Base-by-base conservation (phyloP, 2,329 filamentous ascomycete species). In the Myriosclerotinia duriaeana region DNA sequence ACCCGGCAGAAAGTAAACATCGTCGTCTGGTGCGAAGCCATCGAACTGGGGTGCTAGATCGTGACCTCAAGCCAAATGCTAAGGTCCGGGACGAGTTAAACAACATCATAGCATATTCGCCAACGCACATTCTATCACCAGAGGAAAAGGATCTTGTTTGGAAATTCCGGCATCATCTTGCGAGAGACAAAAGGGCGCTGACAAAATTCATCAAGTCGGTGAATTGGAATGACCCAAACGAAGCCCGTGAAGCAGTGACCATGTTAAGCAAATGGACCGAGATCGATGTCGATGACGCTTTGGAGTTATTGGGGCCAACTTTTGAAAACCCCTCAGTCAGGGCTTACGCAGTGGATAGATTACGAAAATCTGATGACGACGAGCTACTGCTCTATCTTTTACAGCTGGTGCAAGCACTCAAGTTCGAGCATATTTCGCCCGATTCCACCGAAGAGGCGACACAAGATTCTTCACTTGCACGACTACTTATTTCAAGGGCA, bases 171-270 rank as follows among this genome's bases (percentile, higher is more conserved):
- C 96, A 98, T 77, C 94, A 97, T 77, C 79, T 99, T 30, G 95
- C 93, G 0, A 85, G 93, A 66, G 93, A 99, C 77, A 99, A 99
- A 78, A 84, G 90, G 73, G 91, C 94, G 2, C 82, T 98, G 67
- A 99, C 94, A 44, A 99, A 99, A 74, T 96, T 99, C 72, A 92
- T 98, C 77, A 99, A 98, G 78, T 97, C 94, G 0, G 94, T 97
- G 50, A 93, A 96, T 71, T 99, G 95, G 94, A 87, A 86, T 60
- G 94, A 97, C 76, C 85, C 86, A 56, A 87, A 87, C 69, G 94
- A 99, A 81, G 88, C 91, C 5, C 89, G 91, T 67, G 93, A 97
- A 79, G 93, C 94, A 7, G 91, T 95, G 34, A 92, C 96, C 69
- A 87, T 99, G 5, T 84, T 99, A 22, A 87, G 90, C 0, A 94